Percentiles rank a stretch among this genome's conserved stretches.
These are phyloP conservation scores for Anthracocystis walkeri DNA, from an alignment of 1,284 basidiomycete species.

Conservation along the genomic window DNA sequence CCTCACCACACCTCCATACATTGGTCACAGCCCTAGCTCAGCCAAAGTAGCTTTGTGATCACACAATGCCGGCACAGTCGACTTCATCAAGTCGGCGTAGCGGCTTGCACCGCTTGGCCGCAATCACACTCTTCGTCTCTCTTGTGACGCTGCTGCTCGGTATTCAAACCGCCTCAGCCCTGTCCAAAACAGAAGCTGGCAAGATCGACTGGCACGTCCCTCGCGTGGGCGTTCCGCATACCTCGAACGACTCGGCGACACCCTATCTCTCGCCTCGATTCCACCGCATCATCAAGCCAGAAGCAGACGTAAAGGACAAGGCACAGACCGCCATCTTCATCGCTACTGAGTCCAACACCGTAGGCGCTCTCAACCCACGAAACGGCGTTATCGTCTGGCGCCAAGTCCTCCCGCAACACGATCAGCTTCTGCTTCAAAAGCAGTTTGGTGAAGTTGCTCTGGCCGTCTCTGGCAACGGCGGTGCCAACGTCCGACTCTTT, in stretches of 20 bases:
- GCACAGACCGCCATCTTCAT: constrained; percentile 75
- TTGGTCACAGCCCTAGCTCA: no score
- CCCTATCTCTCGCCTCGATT: constrained; percentile 63
- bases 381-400: constrained; percentile 86
- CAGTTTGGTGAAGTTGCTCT: constrained; percentile 73
- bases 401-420: constrained; percentile 79
- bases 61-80: constrained; percentile 28
- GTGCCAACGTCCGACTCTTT: constrained; percentile 79
- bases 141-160: constrained; percentile 23
- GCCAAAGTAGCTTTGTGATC: constrained; percentile 8
- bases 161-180: constrained; percentile 14
- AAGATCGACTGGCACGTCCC: constrained; percentile 58
- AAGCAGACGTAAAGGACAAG: constrained; percentile 58
- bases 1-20: neutral
- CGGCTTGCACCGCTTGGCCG: constrained; percentile 20
- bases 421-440: constrained; percentile 78
- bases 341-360: constrained; percentile 80
- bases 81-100: constrained; percentile 21
- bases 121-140: constrained; percentile 23
- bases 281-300: constrained; percentile 67
- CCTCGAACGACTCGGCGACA: constrained; percentile 40
- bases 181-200: constrained; percentile 47
- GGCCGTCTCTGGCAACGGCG: constrained; percentile 81
- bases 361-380: constrained; percentile 80
- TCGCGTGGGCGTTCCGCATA: constrained; percentile 49